Base-by-base conservation (phyloP, 768 basidiomycete genomes). In the Favolaschia claudopus region DNA sequence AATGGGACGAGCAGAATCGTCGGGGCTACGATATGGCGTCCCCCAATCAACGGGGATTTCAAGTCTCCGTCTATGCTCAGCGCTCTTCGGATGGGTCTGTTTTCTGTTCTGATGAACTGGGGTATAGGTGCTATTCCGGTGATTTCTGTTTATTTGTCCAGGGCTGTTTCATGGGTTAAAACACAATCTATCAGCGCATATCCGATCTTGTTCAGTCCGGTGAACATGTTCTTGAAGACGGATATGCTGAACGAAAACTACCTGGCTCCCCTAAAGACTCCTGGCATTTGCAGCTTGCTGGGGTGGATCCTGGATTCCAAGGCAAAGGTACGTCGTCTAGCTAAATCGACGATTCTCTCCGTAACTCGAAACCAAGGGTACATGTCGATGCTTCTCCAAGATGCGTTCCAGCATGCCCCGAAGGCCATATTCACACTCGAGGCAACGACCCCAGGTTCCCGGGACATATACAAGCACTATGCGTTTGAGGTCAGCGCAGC, bases 401-500 rank as follows among this genome's bases (percentile, higher is more conserved):
- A 62, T 32, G 60, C 28, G 4, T 62, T 50, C 37, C 19, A 36
- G 20, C 24, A 62, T 36, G 55, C 55, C 4, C 60, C 60, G 2
- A 19, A 37, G 17, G 54, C 33, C 22, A 24, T n/a, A 29, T 62
- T 62, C 49, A 53, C 52, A 7, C 38, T 62, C 43, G 60, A 62
- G 38, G 60, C 55, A 22, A 51, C 55, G 4, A 51, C 48, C 1
- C 46, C 52, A 25, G 47, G 40, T 15, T 36, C 60, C 14, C 53
- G 47, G 7, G 55, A 49, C 43, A 31, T 51, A 32, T 55, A 63
- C 47, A 47, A 57, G 28, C 62, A 55, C 49, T 44, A 22, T 10
- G 56, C 45, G 27, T 60, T 64, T 19, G 53, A 62, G 56, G 44
- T 71, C 31, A 67, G 37, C 63, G 39, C 52, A 47, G 55, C 15